Percentiles rank a stretch among this genome's conserved stretches.
These are phyloP conservation scores for Diaporthe eres DNA, from an alignment of 2,329 filamentous ascomycete species.

Conservation along the genomic window DNA sequence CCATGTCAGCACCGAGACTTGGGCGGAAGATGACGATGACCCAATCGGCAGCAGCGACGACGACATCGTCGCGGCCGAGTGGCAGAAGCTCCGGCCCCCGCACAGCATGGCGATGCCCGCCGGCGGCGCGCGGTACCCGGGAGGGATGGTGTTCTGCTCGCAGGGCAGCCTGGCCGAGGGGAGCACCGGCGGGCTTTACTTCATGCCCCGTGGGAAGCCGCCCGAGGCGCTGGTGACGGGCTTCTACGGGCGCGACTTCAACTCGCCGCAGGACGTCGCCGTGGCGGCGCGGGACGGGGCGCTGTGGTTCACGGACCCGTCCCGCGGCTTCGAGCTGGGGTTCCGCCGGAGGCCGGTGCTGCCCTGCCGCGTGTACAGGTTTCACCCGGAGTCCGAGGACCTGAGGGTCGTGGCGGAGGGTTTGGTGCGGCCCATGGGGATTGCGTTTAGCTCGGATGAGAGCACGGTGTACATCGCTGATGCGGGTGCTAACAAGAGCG, in stretches of 20 bases:
- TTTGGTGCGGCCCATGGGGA: constrained; percentile 59
- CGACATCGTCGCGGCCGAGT: constrained; percentile 52
- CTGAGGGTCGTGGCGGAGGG: constrained; percentile 63
- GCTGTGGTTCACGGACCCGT: constrained; percentile 66
- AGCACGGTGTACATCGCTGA: constrained; percentile 60
- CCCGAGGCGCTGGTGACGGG: constrained; percentile 56
- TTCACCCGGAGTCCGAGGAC: constrained; percentile 55
- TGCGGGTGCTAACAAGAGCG: constrained; percentile 49
- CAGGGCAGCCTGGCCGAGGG: constrained; percentile 43
- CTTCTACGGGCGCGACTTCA: constrained; percentile 62
- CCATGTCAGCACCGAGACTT: too few species aligned
- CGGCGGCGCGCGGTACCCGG: constrained; percentile 72
- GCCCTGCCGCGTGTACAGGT: constrained; percentile 64
- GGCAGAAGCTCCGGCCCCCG: constrained; percentile 60
- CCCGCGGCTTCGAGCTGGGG: constrained; percentile 59
- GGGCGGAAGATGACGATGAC: constrained; percentile 45
- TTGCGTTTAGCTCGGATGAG: constrained; percentile 56
- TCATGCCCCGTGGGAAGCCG: constrained; percentile 51
- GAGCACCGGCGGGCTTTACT: constrained; percentile 54
- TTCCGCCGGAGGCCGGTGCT: constrained; percentile 60
- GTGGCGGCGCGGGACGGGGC: constrained; percentile 53
- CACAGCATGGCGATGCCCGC: constrained; percentile 67
- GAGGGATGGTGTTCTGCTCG: constrained; percentile 46
- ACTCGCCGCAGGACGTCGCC: constrained; percentile 60
- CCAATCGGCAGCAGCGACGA: constrained; percentile 46